Evolutionary conservation across 2,329 filamentous ascomycete genomes (phyloP).

Genomic region (Talaromyces atroroseus): DNA sequence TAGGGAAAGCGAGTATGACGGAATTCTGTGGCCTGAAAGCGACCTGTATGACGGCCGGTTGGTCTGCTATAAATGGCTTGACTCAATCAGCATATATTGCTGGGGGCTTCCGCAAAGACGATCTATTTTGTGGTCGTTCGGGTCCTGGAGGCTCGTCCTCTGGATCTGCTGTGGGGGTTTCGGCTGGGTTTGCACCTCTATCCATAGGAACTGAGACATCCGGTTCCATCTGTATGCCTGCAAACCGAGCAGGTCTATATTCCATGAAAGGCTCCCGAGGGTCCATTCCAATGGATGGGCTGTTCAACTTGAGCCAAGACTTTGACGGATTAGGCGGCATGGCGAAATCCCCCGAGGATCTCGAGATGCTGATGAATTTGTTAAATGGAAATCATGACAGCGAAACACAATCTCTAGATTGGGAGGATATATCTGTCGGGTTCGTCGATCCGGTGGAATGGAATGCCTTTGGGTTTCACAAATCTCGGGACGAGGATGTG

Average conservation of each 20-base stretch:
- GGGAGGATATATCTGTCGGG: conserved; percentile 4
- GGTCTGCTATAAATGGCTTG: conserved; percentile 24
- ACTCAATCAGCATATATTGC: conserved; percentile 23
- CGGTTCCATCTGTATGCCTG: conserved; percentile 28
- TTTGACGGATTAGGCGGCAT: conserved; percentile 7
- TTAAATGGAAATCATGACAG: background rate
- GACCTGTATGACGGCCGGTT: conserved; percentile 17
- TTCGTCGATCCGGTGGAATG: conserved; percentile 8
- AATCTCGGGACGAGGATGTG: conserved; percentile 1
- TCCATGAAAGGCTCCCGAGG: conserved; percentile 30
- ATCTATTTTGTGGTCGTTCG: conserved; percentile 20
- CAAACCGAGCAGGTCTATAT: conserved; percentile 28
- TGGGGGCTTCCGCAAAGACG: conserved; percentile 18
- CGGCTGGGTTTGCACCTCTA: conserved; percentile 28
- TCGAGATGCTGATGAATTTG: conserved; percentile 4
- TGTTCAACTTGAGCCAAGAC: conserved; percentile 22
- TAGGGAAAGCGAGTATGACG: conserved; percentile 30
- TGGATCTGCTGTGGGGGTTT: conserved; percentile 28
- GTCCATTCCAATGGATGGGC: conserved; percentile 24
- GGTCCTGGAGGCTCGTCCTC: conserved; percentile 30
- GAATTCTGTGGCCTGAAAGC: conserved; percentile 13
- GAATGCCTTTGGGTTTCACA: conserved; percentile 7
- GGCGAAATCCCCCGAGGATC: conserved; percentile 6
- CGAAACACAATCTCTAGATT: background rate
- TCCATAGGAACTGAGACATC: conserved; percentile 31